Conservation (phyloP, 192 early-diverging fungal species). For the Coemansia sp. region DNA sequence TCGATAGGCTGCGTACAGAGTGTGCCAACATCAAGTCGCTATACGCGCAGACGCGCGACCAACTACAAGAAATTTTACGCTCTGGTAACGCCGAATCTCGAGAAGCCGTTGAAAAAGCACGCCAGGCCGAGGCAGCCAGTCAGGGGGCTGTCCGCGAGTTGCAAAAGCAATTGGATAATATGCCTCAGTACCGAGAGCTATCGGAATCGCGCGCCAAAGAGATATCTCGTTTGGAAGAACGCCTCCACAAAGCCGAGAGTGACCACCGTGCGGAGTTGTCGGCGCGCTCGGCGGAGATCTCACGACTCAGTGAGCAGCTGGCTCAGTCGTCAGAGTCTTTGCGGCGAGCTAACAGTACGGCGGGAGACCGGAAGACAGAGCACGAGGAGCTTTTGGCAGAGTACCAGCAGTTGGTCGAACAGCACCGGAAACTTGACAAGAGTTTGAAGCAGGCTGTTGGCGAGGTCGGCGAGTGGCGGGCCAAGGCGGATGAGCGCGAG, state of each 20-base stretch:
- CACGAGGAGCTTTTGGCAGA: background rate
- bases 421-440: slow-evolving; percentile 39
- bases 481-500: slow-evolving; percentile 40
- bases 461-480: slow-evolving; percentile 38
- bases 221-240: slow-evolving; percentile 10
- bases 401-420: slow-evolving; percentile 28
- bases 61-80: slow-evolving; percentile 45
- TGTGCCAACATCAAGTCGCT: slow-evolving; percentile 51
- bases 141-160: slow-evolving; percentile 7
- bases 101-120: slow-evolving; percentile 15
- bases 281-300: background rate
- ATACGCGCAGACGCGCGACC: slow-evolving; percentile 54
- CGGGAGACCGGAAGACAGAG: slow-evolving; percentile 10
- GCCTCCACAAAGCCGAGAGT: background rate
- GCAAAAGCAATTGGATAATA: slow-evolving; percentile 6
- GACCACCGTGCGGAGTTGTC: background rate
- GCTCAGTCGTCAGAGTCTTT: slow-evolving; percentile 1
- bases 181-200: slow-evolving; percentile 9
- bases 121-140: slow-evolving; percentile 10
- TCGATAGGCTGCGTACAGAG: slow-evolving; percentile 36
- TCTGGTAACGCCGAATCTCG: slow-evolving; percentile 25
- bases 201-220: slow-evolving; percentile 15
- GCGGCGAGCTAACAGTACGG: background rate
- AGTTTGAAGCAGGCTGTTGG: slow-evolving; percentile 43
- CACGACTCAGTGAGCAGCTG: background rate